Evolutionary conservation across 2,329 filamentous ascomycete species (phyloP).

Genomic region (Keithomyces neogunnii): DNA sequence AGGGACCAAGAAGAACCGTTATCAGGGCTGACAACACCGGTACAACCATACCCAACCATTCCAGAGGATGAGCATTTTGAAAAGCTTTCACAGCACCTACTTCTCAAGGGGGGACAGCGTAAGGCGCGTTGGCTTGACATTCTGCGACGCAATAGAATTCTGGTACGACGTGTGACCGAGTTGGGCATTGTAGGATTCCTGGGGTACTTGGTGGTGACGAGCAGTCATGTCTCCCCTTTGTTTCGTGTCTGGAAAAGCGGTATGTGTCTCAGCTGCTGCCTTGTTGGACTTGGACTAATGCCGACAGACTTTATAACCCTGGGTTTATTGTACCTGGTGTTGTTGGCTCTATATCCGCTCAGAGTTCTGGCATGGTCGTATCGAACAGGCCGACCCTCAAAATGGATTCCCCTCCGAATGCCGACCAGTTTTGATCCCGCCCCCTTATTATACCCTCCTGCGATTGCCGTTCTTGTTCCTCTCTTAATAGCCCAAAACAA

Average conservation of each 20-base stretch:
- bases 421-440: constrained; percentile 83
- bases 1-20: constrained; percentile 48
- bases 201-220: constrained; percentile 37
- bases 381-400: constrained; percentile 27
- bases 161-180: constrained; percentile 45
- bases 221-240: constrained; percentile 36
- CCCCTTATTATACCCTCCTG: constrained; percentile 76
- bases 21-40: constrained; percentile 48
- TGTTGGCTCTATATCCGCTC: constrained; percentile 50
- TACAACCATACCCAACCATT: constrained; percentile 36
- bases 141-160: constrained; percentile 37
- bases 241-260: constrained; percentile 40
- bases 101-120: constrained; percentile 9
- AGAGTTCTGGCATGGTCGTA: constrained; percentile 45
- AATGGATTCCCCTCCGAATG: constrained; percentile 39
- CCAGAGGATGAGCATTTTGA: constrained; percentile 32
- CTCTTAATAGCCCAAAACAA: constrained; percentile 60
- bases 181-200: constrained; percentile 41
- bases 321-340: constrained; percentile 24
- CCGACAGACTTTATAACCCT: constrained; percentile 34
- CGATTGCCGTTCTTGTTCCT: constrained; percentile 68
- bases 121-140: constrained; percentile 15
- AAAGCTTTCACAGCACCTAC: constrained; percentile 12
- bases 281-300: neutral
- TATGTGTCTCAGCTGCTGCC: constrained; percentile 18